phyloP scores from a whole-genome alignment of 768 basidiomycete species.

The Gymnopilus junonius region DNA sequence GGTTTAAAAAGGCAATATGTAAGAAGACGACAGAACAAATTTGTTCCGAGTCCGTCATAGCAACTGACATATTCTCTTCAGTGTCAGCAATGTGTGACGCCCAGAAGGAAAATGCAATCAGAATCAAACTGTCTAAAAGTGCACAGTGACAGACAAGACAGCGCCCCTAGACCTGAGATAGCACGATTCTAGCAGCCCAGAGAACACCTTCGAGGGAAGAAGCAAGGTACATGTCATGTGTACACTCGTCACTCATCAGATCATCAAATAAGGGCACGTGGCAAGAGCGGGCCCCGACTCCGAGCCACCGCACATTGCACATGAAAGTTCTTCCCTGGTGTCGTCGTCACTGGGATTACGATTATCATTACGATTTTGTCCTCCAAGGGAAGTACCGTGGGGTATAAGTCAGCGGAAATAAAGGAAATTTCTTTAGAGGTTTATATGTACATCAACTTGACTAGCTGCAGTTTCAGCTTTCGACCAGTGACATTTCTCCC shows the following conservation, averaged over 20 bases:
- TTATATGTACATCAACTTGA: not conserved
- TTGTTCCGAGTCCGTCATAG: constrained; percentile 2
- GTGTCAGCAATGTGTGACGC: not conserved
- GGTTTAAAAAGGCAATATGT: not conserved
- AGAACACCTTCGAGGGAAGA: not conserved
- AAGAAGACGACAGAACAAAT: constrained; percentile 3
- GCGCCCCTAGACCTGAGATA: not conserved
- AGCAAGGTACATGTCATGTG: not conserved
- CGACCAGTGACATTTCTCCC: not conserved
- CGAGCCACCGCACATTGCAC: not conserved
- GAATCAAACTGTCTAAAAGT: not conserved
- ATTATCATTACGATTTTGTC: not conserved
- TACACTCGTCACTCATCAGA: constrained; percentile 1
- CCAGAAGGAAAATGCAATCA: not conserved
- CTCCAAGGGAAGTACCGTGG: not conserved
- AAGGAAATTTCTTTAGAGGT: not conserved
- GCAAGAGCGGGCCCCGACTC: not conserved
- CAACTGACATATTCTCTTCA: constrained; percentile 5
- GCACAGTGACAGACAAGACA: not conserved
- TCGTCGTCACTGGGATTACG: not conserved
- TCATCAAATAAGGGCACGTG: not conserved
- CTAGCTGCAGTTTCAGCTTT: not conserved
- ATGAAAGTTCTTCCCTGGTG: not conserved
- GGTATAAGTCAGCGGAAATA: not conserved
- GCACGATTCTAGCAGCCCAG: not conserved